These are phyloP conservation scores for Heliamphora pulchella DNA, from an alignment of 179 eudicot genomes.

Conservation along the genomic window DNA sequence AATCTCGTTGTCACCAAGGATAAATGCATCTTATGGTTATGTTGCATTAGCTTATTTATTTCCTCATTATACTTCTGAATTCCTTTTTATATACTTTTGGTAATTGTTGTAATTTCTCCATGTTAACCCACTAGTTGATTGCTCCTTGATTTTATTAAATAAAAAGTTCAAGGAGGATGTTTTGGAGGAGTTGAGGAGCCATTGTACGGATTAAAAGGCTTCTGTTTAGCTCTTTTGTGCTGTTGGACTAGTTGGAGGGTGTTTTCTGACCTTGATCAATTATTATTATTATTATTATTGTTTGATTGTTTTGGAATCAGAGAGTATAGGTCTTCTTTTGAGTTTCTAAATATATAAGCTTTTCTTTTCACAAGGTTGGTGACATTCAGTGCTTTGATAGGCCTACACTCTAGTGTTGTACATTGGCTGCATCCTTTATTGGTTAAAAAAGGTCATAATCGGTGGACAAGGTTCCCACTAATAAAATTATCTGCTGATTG, in stretches of 20 bases:
- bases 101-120: not conserved
- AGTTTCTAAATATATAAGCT: not conserved
- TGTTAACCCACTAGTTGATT: not conserved
- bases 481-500: not conserved
- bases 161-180: not conserved
- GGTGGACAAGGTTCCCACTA: not conserved
- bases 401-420: not conserved
- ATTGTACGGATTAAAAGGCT: not conserved
- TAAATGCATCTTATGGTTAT: not conserved
- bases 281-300: no score
- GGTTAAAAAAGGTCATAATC: not conserved
- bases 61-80: not conserved
- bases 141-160: not conserved
- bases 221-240: not conserved
- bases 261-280: not conserved
- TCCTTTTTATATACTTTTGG: not conserved
- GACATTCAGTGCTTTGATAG: constrained; percentile 6
- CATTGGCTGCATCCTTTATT: not conserved
- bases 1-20: not conserved
- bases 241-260: not conserved
- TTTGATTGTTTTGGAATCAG: not conserved
- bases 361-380: not conserved
- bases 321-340: not conserved
- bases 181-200: constrained; percentile 5
- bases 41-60: not conserved